Conservation (phyloP, 257 asterid genomes). For the Agastache rugosa region DNA sequence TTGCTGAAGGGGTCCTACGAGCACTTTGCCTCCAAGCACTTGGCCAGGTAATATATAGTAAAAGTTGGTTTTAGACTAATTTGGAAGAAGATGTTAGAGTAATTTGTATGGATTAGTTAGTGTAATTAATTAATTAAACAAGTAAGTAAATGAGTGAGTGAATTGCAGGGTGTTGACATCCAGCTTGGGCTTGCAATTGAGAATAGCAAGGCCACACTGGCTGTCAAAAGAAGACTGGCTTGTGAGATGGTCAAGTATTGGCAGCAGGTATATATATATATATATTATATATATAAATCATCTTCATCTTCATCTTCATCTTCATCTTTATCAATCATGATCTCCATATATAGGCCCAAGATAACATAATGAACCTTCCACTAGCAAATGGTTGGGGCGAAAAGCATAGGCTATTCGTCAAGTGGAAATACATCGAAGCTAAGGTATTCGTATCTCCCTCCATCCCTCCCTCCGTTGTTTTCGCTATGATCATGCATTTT, state of each 20-base stretch:
- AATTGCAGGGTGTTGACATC: constrained; percentile 82
- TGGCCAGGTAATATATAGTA: constrained; percentile 67
- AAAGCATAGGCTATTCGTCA: constrained; percentile 80
- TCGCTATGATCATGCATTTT: too few relatives aligned
- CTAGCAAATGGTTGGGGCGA: constrained; percentile 97
- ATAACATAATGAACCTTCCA: constrained; percentile 87
- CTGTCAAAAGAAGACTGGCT: constrained; percentile 96
- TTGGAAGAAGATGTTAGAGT: too few relatives aligned
- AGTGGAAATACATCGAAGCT: constrained; percentile 92
- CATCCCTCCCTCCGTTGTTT: too few relatives aligned
- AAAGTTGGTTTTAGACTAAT: constrained; percentile 19
- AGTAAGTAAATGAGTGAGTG: too few relatives aligned
- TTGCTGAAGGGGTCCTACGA: constrained; percentile 93
- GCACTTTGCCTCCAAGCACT: constrained; percentile 96
- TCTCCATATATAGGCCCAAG: constrained; percentile 70
- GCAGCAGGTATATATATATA: too few relatives aligned
- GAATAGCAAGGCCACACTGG: constrained; percentile 92
- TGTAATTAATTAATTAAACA: too few relatives aligned
- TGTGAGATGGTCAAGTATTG: constrained; percentile 99
- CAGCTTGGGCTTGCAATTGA: constrained; percentile 99
- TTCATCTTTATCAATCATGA: background rate
- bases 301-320: background rate
- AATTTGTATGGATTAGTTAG: too few relatives aligned
- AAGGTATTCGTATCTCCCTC: constrained; percentile 54
- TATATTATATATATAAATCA: too few relatives aligned